Base-by-base conservation (phyloP, 2,329 filamentous ascomycete species). In the Tolypocladium amazonense region DNA sequence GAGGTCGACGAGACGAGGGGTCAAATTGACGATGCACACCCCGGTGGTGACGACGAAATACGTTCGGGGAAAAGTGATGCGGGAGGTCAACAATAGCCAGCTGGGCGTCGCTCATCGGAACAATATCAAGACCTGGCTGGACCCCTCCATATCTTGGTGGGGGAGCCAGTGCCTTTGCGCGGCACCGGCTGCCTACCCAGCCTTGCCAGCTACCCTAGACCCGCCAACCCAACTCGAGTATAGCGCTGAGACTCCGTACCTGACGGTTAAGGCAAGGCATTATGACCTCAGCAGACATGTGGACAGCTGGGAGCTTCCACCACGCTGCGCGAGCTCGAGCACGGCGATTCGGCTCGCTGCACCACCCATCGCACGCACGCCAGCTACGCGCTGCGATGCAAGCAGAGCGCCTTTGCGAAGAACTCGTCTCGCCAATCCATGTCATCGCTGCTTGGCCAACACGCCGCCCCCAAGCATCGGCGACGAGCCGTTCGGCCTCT, bases 231-330 rank as follows among this genome's bases (percentile, higher is more conserved):
- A n/a, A n/a, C n/a, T n/a, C n/a, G n/a, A n/a, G n/a, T n/a, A n/a
- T 6, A 7, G 23, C 45, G 25, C 47, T 6, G 25, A 52, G 47
- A 52, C 43, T 20, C 23, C 2, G 18, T 12, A 33, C 47, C 50
- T 23, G 50, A 33, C 15, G 8, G 4, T 2, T 14, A 11, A 39
- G 18, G 38, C 38, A 39, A 20, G 38, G 5, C 35, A 11, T 7
- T 23, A 56, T 57, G 59, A 58, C 58, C 57, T 56, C 58, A 43
- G 35, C 45, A 38, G 23, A 54, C 57, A 43, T n/a, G 56, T 61
- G 56, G 56, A 50, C 56, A 58, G 56, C 43, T 52, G 50, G n/a
- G 30, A 52, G 56, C 56, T 43, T 35, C 41, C 41, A 25, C 7
- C 25, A 33, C 18, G 4, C 50, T 35, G 18, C 50, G 30, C 50